These are phyloP conservation scores for Camellia lanceoleosa DNA, from an alignment of 148 eudicot species.

Conservation along the genomic window DNA sequence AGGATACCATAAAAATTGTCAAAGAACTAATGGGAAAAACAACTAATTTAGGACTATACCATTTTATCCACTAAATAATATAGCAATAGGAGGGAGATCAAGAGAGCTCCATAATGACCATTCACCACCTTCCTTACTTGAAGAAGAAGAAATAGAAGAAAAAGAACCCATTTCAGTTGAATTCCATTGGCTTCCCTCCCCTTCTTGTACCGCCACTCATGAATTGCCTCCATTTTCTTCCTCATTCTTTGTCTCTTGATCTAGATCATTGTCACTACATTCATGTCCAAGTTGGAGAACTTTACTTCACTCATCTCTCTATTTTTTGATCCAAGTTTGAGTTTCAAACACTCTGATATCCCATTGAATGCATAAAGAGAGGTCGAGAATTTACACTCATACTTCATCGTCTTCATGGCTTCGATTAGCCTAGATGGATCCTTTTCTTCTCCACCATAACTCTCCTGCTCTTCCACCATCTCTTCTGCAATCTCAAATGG, in stretches of 20 bases:
- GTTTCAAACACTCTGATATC: slow-evolving; percentile 31
- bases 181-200: slow-evolving; percentile 1
- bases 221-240: slow-evolving; percentile 9
- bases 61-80: slow-evolving; percentile 9
- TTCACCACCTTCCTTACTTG: slow-evolving; percentile 1
- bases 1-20: no score
- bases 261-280: background rate
- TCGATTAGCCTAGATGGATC: slow-evolving; percentile 29
- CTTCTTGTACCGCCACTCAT: slow-evolving; percentile 1
- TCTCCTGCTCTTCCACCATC: slow-evolving; percentile 17
- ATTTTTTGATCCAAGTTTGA: slow-evolving; percentile 23
- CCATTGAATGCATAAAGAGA: slow-evolving; percentile 50
- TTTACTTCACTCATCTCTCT: slow-evolving; percentile 17
- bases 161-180: slow-evolving; percentile 6
- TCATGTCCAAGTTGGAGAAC: slow-evolving; percentile 26
- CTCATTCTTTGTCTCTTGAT: slow-evolving; percentile 6
- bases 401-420: slow-evolving; percentile 42
- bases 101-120: slow-evolving; percentile 18
- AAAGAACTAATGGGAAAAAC: background rate
- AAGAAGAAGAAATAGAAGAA: background rate
- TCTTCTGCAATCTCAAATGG: slow-evolving; percentile 39
- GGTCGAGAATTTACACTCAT: slow-evolving; percentile 45
- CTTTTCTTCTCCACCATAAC: background rate
- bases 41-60: background rate
- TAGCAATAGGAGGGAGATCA: slow-evolving; percentile 16